Evolutionary conservation across 108 stramenopile genomes (phyloP), one percentile per base, ranked within the genome.

Genomic region (Cylindrotheca fusiformis): DNA sequence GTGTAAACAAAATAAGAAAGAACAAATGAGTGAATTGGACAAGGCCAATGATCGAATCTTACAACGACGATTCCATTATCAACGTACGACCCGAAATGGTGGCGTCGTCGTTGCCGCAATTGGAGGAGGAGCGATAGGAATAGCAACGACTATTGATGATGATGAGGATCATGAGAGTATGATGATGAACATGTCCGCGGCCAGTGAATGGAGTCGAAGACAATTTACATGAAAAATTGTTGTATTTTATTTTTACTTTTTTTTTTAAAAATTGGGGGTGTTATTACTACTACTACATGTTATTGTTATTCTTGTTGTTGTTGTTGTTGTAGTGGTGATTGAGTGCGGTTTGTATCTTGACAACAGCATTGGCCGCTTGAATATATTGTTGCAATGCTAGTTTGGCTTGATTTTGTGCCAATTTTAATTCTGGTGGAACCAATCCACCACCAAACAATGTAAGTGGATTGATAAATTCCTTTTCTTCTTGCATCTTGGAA

Each of bases 301-400:
- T 52, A 52, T 10, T 52, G 20, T n/a, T n/a, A n/a, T n/a, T n/a
- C n/a, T n/a, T n/a, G n/a, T n/a, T n/a, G n/a, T n/a, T n/a, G n/a
- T n/a, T 52, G 8, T 52, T 14, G n/a, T 55, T 55, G 55, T 25
- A n/a, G n/a, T 55, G 55, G 33, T 58, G 57, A 32, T 36, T 12
- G 3, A 58, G 33, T 41, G 3, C 33, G 8, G 8, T 31, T 63
- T 63, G 33, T 36, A 81, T 74, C 33, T 12, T 46, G 19, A 58
- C 72, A 1, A 68, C 80, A 30, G 54, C 32, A 33, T 70, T 81
- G 23, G 80, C 80, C 0, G 80, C 80, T 53, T 74, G 48, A n/a
- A 81, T 62, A 41, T 81, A 81, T 17, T 21, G 22, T 21, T 61
- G 58, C 20, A 81, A 27, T n/a, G 72, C 72, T 19, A 46, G 48